Percentiles rank a stretch among this genome's conserved stretches.
These are phyloP conservation scores for Claviceps arundinis DNA, from an alignment of 2,329 filamentous ascomycete genomes.

Conservation along the genomic window DNA sequence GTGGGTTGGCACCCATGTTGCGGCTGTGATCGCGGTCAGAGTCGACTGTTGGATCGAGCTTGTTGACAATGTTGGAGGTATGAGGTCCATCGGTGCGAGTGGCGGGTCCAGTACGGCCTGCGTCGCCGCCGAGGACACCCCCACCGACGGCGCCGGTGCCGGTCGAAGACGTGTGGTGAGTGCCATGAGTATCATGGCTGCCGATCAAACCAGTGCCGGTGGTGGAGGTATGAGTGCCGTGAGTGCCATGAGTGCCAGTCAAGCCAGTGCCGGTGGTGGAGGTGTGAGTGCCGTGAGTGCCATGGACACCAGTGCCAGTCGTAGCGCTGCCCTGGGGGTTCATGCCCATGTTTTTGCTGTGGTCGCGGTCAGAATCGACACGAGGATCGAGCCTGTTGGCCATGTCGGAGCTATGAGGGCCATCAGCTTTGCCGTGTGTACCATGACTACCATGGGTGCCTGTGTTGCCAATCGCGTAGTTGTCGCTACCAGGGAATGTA, in stretches of 20 bases:
- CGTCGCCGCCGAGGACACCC: slow-evolving; percentile 6
- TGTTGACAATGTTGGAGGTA: slow-evolving; percentile 32
- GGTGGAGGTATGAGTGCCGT: slow-evolving; percentile 6
- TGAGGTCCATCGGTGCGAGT: slow-evolving; percentile 31
- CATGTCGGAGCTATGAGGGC: slow-evolving; percentile 34
- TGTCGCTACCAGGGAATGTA: slow-evolving; percentile 25
- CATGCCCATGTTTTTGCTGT: slow-evolving; percentile 19
- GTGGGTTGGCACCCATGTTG: slow-evolving; percentile 20
- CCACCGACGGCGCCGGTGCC: slow-evolving; percentile 13
- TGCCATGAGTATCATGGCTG: slow-evolving; percentile 2
- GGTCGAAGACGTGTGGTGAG: background rate
- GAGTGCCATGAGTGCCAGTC: slow-evolving; percentile 5
- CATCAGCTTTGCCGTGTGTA: slow-evolving; percentile 20
- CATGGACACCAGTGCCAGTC: slow-evolving; percentile 1
- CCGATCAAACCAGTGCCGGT: slow-evolving; percentile 10
- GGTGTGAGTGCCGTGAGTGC: background rate
- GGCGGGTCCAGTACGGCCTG: slow-evolving; percentile 15
- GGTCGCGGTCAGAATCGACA: slow-evolving; percentile 39
- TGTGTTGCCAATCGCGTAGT: slow-evolving; percentile 21
- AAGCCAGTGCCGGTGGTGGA: slow-evolving; percentile 5
- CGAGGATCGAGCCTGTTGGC: slow-evolving; percentile 40
- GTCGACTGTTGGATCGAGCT: slow-evolving; percentile 40
- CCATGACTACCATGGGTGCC: slow-evolving; percentile 10
- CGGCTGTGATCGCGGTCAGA: slow-evolving; percentile 32
- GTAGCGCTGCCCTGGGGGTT: slow-evolving; percentile 17